Percentiles rank a stretch among this genome's conserved stretches.
These are phyloP conservation scores for Protostelium mycophagum DNA, from an alignment of 78 protist species.

Conservation along the genomic window DNA sequence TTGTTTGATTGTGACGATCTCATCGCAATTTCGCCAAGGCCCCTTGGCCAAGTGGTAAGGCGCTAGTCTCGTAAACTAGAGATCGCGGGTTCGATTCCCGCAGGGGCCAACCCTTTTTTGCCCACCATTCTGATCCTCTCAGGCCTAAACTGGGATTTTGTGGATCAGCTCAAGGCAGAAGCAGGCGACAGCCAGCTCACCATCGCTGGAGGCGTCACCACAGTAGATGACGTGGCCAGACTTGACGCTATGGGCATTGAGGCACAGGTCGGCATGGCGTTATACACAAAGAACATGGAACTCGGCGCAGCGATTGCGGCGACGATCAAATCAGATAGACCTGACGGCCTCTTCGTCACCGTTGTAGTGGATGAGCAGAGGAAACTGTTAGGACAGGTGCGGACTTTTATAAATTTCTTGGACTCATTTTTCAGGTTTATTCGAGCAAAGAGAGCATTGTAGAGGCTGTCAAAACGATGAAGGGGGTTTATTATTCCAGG, in stretches of 20 bases:
- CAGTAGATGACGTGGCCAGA: slow-evolving; percentile 3
- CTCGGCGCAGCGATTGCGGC: neutral
- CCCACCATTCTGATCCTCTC: too few relatives aligned
- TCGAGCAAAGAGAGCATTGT: slow-evolving; percentile 20
- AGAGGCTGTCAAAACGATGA: slow-evolving; percentile 7
- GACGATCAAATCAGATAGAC: slow-evolving; percentile 28
- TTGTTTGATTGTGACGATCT: too few relatives aligned
- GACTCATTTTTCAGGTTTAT: slow-evolving; percentile 37
- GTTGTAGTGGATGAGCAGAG: slow-evolving; percentile 59
- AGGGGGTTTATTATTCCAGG: slow-evolving; percentile 68
- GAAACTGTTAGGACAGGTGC: neutral
- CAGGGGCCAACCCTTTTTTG: too few relatives aligned
- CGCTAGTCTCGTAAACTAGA: too few relatives aligned
- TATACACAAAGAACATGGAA: neutral
- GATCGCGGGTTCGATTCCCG: too few relatives aligned
- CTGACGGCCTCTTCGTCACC: slow-evolving; percentile 66
- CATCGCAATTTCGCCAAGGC: too few relatives aligned
- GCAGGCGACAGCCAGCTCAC: neutral
- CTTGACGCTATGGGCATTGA: neutral
- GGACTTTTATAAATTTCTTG: neutral
- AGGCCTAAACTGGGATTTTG: neutral
- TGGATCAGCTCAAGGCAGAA: neutral
- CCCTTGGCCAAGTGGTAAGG: too few relatives aligned
- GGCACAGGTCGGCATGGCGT: slow-evolving; percentile 8
- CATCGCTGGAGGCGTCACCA: slow-evolving; percentile 12